These are phyloP conservation scores for Myxozyma vanderwaltii DNA, from an alignment of 805 yeast species.

Conservation along the genomic window DNA sequence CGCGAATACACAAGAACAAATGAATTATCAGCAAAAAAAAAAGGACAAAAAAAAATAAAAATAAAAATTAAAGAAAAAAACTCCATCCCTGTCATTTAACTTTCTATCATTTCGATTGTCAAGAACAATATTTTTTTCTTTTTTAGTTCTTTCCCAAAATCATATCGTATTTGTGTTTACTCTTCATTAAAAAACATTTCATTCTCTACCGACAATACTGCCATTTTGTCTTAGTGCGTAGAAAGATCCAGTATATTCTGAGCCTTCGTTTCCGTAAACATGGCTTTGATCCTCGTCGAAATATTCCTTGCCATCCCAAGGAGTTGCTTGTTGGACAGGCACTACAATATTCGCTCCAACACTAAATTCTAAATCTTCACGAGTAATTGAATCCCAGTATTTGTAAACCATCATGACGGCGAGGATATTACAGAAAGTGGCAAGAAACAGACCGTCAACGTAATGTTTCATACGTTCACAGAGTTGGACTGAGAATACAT, in stretches of 20 bases:
- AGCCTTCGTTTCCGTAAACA: conserved; percentile 23
- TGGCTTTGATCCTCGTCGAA: conserved; percentile 23
- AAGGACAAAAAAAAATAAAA: not conserved
- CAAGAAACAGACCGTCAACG: conserved; percentile 86
- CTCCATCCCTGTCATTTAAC: too few relatives aligned
- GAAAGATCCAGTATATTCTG: conserved; percentile 32
- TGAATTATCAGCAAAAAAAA: not conserved
- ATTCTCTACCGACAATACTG: conserved; percentile 8
- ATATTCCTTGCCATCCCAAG: conserved; percentile 30
- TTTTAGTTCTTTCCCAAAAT: too few relatives aligned
- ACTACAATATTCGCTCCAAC: conserved; percentile 57
- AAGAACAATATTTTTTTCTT: too few relatives aligned
- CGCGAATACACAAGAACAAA: too few relatives aligned
- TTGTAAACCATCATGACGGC: conserved; percentile 94
- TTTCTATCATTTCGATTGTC: too few relatives aligned
- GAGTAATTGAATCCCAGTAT: conserved; percentile 94
- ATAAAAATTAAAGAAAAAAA: not conserved
- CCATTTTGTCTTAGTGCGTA: conserved; percentile 21
- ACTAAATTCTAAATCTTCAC: conserved; percentile 90
- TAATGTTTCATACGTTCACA: conserved; percentile 80
- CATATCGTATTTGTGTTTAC: too few relatives aligned
- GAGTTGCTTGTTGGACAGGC: conserved; percentile 37
- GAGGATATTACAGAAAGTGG: conserved; percentile 75
- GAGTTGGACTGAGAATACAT: conserved; percentile 64
- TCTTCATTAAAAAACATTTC: not conserved